A percentile compares a stretch with the other conserved stretches of the same genome.
phyloP scores from a whole-genome alignment of 2,329 filamentous ascomycete genomes.

The Cladosporium sp. region DNA sequence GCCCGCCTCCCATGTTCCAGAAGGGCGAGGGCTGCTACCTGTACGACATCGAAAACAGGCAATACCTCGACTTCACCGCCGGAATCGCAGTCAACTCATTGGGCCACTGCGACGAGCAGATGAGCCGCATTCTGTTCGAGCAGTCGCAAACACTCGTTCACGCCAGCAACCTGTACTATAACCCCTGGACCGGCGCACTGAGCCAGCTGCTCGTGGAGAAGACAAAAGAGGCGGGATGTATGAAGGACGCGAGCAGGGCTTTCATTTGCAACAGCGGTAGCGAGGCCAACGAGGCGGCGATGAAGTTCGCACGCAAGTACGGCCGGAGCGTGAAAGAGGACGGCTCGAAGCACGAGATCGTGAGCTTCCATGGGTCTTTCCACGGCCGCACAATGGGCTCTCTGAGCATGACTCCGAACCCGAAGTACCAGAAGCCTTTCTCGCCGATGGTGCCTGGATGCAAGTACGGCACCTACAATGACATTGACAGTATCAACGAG shows the following conservation, averaged over 20 bases:
- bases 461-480: slow-evolving; percentile 78
- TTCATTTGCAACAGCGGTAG: slow-evolving; percentile 96
- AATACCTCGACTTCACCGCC: slow-evolving; percentile 90
- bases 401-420: slow-evolving; percentile 92
- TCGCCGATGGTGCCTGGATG: slow-evolving; percentile 94
- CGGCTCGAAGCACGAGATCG: slow-evolving; percentile 66
- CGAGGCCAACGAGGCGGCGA: slow-evolving; percentile 94
- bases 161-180: slow-evolving; percentile 94
- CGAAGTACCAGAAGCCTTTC: slow-evolving; percentile 95
- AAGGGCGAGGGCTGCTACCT: slow-evolving; percentile 81
- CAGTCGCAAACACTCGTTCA: slow-evolving; percentile 68
- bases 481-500: slow-evolving; percentile 62
- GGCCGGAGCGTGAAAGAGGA: slow-evolving; percentile 53
- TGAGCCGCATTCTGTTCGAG: slow-evolving; percentile 67
- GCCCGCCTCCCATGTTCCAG: slow-evolving; percentile 83
- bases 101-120: slow-evolving; percentile 79
- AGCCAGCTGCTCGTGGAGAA: slow-evolving; percentile 78
- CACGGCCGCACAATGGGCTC: slow-evolving; percentile 95
- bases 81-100: slow-evolving; percentile 93
- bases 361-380: slow-evolving; percentile 88
- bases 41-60: slow-evolving; percentile 82
- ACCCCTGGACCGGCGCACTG: slow-evolving; percentile 86
- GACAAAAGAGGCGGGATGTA: slow-evolving; percentile 71
- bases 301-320: slow-evolving; percentile 93
- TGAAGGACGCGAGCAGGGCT: slow-evolving; percentile 71